These are phyloP conservation scores for Venturiaceae sp. DNA, from an alignment of 2,329 filamentous ascomycete species.

Conservation along the genomic window DNA sequence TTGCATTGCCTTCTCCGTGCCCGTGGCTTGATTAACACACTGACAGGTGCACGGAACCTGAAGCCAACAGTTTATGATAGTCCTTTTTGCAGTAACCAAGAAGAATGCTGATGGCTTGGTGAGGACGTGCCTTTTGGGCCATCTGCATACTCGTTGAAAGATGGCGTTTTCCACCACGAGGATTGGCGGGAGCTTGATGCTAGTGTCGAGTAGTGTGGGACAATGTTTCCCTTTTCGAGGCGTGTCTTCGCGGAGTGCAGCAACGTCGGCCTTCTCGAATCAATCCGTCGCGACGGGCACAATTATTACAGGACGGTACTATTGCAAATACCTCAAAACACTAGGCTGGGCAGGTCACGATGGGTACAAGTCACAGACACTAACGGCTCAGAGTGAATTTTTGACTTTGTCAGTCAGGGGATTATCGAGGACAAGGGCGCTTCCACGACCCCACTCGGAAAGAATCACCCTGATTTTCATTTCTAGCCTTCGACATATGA, in stretches of 20 bases:
- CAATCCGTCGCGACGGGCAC: neutral
- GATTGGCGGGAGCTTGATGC: neutral
- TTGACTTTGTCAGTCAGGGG: neutral
- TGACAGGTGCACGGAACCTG: no score
- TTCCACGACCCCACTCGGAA: neutral
- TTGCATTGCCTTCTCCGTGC: no score
- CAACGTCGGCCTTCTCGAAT: neutral
- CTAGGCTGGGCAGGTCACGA: neutral
- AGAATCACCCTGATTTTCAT: neutral
- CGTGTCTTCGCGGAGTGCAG: neutral
- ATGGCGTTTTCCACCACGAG: neutral
- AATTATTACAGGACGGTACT: neutral
- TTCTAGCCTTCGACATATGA: neutral
- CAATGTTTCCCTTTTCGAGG: neutral
- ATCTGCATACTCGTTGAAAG: neutral
- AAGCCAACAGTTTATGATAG: no score
- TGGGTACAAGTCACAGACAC: neutral
- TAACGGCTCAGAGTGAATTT: neutral
- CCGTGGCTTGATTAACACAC: no score
- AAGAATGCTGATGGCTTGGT: neutral
- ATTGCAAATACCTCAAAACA: neutral
- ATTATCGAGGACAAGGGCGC: neutral
- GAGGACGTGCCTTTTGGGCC: neutral
- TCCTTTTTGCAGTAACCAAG: neutral
- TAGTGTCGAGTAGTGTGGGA: no score